A percentile compares a stretch with the other conserved stretches of the same genome.
Conservation (phyloP, 495 filamentous ascomycete species). For the Neurospora sp. region DNA sequence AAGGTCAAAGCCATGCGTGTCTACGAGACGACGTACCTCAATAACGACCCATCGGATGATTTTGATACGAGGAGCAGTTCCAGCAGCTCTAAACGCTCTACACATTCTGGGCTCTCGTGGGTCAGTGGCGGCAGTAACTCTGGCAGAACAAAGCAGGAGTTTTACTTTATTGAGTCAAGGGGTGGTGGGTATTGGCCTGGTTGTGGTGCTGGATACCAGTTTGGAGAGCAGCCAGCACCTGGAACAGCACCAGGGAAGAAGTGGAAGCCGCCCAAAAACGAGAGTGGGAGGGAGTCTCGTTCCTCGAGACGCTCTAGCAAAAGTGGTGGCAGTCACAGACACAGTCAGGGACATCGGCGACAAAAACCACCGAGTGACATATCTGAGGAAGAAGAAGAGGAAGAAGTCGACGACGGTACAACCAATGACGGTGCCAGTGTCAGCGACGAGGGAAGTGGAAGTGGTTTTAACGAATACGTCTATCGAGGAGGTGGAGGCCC, state of each 20-base stretch:
- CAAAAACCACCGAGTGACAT: neutral
- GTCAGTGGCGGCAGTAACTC: neutral
- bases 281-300: conserved; percentile 1
- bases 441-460: neutral
- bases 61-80: conserved; percentile 11
- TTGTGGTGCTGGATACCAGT: neutral
- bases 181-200: conserved; percentile 1
- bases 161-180: conserved; percentile 10
- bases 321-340: neutral
- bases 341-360: neutral
- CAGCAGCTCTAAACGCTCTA: neutral
- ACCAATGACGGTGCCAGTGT: conserved; percentile 4
- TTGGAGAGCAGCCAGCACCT: too few species aligned
- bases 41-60: neutral
- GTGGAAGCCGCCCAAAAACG: neutral
- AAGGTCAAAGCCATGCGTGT: conserved; percentile 16
- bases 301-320: neutral
- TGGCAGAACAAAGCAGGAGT: neutral
- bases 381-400: conserved; percentile 4
- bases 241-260: neutral
- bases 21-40: conserved; percentile 11
- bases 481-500: neutral
- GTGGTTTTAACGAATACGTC: neutral
- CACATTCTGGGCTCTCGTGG: conserved; percentile 1
- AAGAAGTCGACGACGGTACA: conserved; percentile 3